Evolutionary conservation across 2,329 filamentous ascomycete species (phyloP), one percentile per base, ranked within the genome.

Genomic region (Fusarium fujikuroi): DNA sequence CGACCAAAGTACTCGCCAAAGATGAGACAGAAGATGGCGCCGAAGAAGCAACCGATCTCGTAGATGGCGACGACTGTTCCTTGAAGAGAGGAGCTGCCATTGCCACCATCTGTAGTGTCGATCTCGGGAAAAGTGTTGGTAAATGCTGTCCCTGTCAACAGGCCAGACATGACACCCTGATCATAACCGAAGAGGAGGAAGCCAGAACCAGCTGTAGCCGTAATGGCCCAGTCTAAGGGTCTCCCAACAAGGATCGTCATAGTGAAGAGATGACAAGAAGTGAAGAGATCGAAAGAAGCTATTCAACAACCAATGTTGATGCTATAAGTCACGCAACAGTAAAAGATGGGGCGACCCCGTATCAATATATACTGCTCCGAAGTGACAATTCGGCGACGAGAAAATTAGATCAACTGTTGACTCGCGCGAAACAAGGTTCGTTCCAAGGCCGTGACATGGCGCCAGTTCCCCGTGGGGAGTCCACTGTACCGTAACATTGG

Each of bases 11-110:
- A 78, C 69, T 87, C 85, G 15, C 85, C 85, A 11, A 83, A 81
- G 65, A 76, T 77, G 60, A 79, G 75, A 34, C 78, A 80, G 60
- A 82, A 79, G 60, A 86, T 80, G 47, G 85, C 82, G 39, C 85
- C 84, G 21, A 85, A 79, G 75, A 86, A 85, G 69, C 84, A 86
- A 4, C 86, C 87, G 28, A 86, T 79, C 66, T 85, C 83, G 63
- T 85, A 85, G n/a, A 85, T 84, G 30, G 84, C 83, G 25, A 84
- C 83, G 2, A 85, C 84, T 34, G 82, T 84, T 25, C 84, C 84
- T 72, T 86, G 84, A 12, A 85, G 74, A 10, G 83, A 83, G 6
- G 84, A 81, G 57, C 82, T 85, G 4, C 83, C 83, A 39, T 79
- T 81, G 12, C 83, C 83, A 10, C 69, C 68, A 1, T 77, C 69